phyloP scores from a whole-genome alignment of 2,329 filamentous ascomycete species.

The Aspergillus cejpii region DNA sequence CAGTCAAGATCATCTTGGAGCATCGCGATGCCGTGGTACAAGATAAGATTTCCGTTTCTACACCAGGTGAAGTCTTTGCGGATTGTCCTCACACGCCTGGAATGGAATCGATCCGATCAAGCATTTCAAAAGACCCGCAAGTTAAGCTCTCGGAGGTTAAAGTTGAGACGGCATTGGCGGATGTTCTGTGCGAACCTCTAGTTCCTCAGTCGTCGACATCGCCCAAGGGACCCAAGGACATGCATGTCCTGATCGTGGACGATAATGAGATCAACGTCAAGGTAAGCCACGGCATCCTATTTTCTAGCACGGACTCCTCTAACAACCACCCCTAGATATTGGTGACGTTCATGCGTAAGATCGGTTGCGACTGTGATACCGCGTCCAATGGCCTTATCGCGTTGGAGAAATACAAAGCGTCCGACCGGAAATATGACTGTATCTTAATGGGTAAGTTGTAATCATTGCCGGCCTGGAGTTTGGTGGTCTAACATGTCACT shows the following conservation, averaged over 20 bases:
- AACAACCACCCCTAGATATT: conserved; percentile 21
- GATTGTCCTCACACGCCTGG: background rate
- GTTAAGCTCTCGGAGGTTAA: background rate
- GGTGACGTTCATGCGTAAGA: conserved; percentile 33
- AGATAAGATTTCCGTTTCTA: background rate
- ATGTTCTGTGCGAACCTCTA: background rate
- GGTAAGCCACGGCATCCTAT: conserved; percentile 6
- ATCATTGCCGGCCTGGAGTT: background rate
- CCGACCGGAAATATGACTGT: conserved; percentile 28
- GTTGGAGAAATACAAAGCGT: conserved; percentile 28
- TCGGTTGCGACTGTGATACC: conserved; percentile 28
- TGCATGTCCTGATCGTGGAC: conserved; percentile 34
- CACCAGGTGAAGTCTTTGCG: background rate
- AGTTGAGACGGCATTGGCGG: background rate
- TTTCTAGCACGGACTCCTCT: background rate
- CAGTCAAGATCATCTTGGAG: background rate
- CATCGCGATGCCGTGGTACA: background rate
- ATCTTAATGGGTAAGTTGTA: conserved; percentile 24
- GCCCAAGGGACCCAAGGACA: background rate
- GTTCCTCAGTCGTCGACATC: background rate
- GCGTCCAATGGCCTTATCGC: conserved; percentile 36
- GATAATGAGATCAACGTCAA: conserved; percentile 38
- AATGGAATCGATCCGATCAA: background rate
- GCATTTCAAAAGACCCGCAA: background rate
- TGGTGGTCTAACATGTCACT: conserved; percentile 2